Evolutionary conservation across 2,329 filamentous ascomycete genomes (phyloP), one percentile per base, ranked within the genome.

Genomic region (Colletotrichum sp.): DNA sequence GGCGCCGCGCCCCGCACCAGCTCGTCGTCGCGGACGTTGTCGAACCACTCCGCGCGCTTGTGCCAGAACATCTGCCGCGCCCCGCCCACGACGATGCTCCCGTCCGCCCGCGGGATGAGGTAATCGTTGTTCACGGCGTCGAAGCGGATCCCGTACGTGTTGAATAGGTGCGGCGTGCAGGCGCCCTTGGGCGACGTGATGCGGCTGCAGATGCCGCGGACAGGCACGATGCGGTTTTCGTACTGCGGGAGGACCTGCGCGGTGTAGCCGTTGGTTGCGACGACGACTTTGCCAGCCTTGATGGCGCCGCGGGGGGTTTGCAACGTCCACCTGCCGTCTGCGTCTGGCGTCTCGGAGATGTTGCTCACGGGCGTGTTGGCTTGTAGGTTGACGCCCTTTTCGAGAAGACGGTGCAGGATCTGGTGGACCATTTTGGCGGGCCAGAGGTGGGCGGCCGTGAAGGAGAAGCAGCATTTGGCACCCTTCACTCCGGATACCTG

Each of bases 121-220:
- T 94, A 94, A 74, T 94, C 93, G 79, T 93, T 94, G 1, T 92
- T 91, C 25, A 85, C 82, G 3, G 86, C 85, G 79, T 84, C 6
- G 85, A 91, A 92, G 28, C 93, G 89, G 77, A 94, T 91, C 15
- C 88, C 91, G 78, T 92, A 93, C 3, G 91, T 91, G 5, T 85
- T 86, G 7, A 84, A 81, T 30, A 91, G 79, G 9, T 86, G 84
- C 8, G 69, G 70, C 2, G 43, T 18, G 4, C 87, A 85, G 72
- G 56, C 3, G 18, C 43, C 77, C 79, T 75, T 56, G 16, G 86
- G 80, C 66, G 84, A 78, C n/a, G 64, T 28, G 68, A 76, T 76
- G 60, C 76, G 77, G 12, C 85, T 68, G 87, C 86, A 8, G 80
- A 78, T 61, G 83, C 79, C 79, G n/a, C 79, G 75, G 16, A 79